These are phyloP conservation scores for Macrolepiota fuliginosa DNA, from an alignment of 768 basidiomycete genomes.

Conservation along the genomic window DNA sequence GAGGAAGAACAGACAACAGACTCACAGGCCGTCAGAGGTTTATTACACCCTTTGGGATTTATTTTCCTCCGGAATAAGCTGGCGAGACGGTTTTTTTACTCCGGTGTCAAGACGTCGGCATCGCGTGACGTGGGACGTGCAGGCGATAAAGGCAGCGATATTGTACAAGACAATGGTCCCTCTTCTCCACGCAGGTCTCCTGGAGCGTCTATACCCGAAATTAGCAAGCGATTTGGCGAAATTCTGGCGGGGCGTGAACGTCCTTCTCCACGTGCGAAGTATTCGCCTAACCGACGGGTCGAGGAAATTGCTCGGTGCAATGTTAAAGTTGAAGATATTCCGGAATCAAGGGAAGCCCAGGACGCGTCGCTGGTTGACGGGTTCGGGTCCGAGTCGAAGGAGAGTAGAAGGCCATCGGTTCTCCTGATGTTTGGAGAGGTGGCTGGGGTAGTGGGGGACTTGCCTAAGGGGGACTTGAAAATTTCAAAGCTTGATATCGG, in stretches of 20 bases:
- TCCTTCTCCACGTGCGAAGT: background rate
- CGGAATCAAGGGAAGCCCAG: background rate
- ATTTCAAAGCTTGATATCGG: background rate
- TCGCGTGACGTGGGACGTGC: background rate
- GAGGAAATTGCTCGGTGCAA: background rate
- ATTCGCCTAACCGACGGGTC: background rate
- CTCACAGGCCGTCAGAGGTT: too few species aligned
- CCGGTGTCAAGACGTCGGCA: background rate
- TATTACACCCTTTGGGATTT: background rate
- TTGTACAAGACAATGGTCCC: background rate
- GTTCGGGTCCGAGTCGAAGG: background rate
- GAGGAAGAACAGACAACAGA: background rate
- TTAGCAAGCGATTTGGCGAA: background rate
- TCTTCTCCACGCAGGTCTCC: background rate
- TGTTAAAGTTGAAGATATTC: background rate
- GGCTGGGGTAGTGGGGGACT: background rate
- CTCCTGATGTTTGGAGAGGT: background rate
- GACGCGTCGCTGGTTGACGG: background rate
- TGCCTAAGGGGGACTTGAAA: background rate
- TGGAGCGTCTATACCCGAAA: background rate
- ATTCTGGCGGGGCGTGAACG: background rate
- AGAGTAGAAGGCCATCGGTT: background rate
- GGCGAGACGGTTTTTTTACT: background rate
- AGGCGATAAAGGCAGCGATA: background rate
- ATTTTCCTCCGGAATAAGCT: background rate